Conservation (phyloP, 352 stramenopile genomes). For the Phytophthora melonis region DNA sequence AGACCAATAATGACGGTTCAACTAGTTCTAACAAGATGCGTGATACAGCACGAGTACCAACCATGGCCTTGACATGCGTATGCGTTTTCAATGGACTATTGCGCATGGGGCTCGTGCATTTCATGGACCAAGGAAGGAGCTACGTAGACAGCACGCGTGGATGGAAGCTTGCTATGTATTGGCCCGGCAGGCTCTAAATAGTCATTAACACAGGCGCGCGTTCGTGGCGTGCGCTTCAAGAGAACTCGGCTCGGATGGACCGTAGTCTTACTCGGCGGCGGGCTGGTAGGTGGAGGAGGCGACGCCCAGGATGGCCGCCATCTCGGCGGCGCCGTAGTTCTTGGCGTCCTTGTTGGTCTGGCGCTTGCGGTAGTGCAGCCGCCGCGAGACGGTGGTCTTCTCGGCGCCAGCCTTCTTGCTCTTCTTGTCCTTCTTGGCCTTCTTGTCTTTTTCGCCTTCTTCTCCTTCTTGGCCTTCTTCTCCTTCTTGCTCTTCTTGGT, state of each 20-base stretch:
- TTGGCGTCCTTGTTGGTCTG: conserved; percentile 91
- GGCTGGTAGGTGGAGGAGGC: conserved; percentile 55
- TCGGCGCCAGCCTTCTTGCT: conserved; percentile 60
- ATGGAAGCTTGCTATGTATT: conserved; percentile 39
- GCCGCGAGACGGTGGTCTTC: conserved; percentile 58
- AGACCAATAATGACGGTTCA: neutral
- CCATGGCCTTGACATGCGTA: neutral
- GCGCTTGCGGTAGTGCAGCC: conserved; percentile 85
- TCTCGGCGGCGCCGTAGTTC: conserved; percentile 81
- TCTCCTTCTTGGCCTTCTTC: conserved; percentile 53
- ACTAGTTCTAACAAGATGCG: neutral
- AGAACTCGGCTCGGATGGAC: conserved; percentile 1
- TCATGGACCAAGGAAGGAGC: neutral
- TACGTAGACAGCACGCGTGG: neutral
- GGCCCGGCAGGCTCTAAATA: conserved; percentile 42
- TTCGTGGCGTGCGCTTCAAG: neutral
- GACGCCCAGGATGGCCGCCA: conserved; percentile 88
- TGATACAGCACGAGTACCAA: neutral
- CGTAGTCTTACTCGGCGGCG: conserved; percentile 21
- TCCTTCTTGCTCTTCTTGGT: conserved; percentile 40
- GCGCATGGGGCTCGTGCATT: neutral
- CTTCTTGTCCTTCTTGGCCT: conserved; percentile 75
- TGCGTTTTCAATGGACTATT: neutral
- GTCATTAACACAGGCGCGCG: conserved; percentile 14
- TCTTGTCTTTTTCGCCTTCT: conserved; percentile 62